Evolutionary conservation across 345 rosid genomes (phyloP), one percentile per base, ranked within the genome.

Genomic region (Jatropha curcas): DNA sequence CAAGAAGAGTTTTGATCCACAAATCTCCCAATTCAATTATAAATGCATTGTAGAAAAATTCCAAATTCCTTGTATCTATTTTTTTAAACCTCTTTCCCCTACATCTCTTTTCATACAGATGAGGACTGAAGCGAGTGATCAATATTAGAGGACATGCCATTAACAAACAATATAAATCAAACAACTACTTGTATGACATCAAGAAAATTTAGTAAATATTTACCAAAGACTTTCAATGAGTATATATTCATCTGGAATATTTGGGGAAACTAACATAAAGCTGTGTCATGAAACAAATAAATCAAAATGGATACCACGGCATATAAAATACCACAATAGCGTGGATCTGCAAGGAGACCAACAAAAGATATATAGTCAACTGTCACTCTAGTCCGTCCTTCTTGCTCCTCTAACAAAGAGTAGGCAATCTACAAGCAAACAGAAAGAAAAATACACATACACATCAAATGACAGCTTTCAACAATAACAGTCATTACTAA

Each of bases 291-390:
- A 64, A 83, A 74, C 58, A 59, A 60, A 20, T 53, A 68, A 72
- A 80, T 65, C 56, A 66, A 73, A 81, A 77, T 55, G 68, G 46
- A 79, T 80, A 78, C 84, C 82, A 79, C 71, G 76, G 51, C 72
- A 74, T 75, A 81, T 74, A 83, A 80, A 64, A 78, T 94, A 94
- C 97, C 98, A 79, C 97, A 89, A 85, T 90, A 94, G 74, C 92
- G 87, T 83, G 97, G 93, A 86, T 94, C 98, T 37, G 97, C 98
- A 60, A 94, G 97, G 68, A 94, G 95, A 65, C 90, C 81, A 73
- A 94, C 98, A 84, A 94, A 92, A 45, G 98, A 94, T 83, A 94
- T 94, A 84, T 89, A 87, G 77, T 87, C 92, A 87, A 83, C 94
- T 2, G 74, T 82, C 62, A 76, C 74, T 77, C 87, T 87, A 65